These are phyloP conservation scores for Moringa oleifera DNA, from an alignment of 345 rosid species.

Conservation along the genomic window DNA sequence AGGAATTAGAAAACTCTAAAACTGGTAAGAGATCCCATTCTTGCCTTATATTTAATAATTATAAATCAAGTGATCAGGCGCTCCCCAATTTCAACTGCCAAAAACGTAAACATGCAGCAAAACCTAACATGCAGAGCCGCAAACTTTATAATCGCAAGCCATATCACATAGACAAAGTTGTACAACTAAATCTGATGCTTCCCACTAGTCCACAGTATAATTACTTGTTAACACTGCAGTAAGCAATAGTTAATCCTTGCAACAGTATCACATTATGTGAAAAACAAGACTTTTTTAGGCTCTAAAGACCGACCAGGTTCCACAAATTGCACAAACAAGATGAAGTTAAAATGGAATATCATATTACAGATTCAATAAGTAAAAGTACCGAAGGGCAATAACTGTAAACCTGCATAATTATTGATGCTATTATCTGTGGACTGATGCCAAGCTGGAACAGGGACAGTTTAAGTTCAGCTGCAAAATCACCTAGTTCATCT, in stretches of 20 bases:
- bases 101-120: background rate
- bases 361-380: background rate
- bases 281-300: background rate
- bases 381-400: background rate
- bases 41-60: background rate
- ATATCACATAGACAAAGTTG: background rate
- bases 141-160: conserved; percentile 1
- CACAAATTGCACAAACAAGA: background rate
- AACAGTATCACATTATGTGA: background rate
- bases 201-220: background rate
- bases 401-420: conserved; percentile 73
- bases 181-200: background rate
- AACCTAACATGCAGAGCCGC: background rate
- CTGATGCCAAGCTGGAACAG: conserved; percentile 95
- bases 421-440: conserved; percentile 86
- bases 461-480: conserved; percentile 79
- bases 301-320: background rate
- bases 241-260: too few species aligned
- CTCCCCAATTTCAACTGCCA: background rate
- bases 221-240: background rate
- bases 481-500: conserved; percentile 86
- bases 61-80: conserved; percentile 1
- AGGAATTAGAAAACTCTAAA: background rate
- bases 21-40: background rate
- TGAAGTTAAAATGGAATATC: background rate